Percentiles rank a stretch among this genome's conserved stretches.
Evolutionary conservation across 2,329 filamentous ascomycete species (phyloP).

Genomic region (Aciculosporium take): DNA sequence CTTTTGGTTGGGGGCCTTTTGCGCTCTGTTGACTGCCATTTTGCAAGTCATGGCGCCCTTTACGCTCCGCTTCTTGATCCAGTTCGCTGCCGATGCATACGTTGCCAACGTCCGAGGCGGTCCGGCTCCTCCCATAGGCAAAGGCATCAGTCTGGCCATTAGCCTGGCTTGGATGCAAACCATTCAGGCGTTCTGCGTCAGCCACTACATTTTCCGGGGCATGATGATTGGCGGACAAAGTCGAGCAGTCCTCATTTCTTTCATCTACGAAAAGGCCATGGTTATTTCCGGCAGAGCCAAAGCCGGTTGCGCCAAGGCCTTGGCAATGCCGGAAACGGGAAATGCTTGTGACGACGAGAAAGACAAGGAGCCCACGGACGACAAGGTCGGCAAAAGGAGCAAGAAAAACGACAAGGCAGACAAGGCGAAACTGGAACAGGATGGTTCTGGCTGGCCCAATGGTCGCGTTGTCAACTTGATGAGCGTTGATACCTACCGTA

Average conservation of each 20-base stretch:
- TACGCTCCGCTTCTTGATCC: slow-evolving; percentile 71
- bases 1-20: slow-evolving; percentile 72
- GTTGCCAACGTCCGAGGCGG: slow-evolving; percentile 36
- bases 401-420: slow-evolving; percentile 22
- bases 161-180: slow-evolving; percentile 80
- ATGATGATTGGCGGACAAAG: slow-evolving; percentile 83
- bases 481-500: slow-evolving; percentile 86
- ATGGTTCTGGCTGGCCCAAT: slow-evolving; percentile 79
- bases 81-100: slow-evolving; percentile 71
- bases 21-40: slow-evolving; percentile 57
- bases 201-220: slow-evolving; percentile 84
- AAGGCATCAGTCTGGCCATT: slow-evolving; percentile 69
- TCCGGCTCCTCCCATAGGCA: slow-evolving; percentile 52
- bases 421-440: slow-evolving; percentile 28
- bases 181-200: slow-evolving; percentile 63
- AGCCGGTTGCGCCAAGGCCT: slow-evolving; percentile 50
- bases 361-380: slow-evolving; percentile 14
- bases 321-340: slow-evolving; percentile 20
- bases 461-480: slow-evolving; percentile 86
- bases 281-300: slow-evolving; percentile 75
- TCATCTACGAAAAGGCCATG: slow-evolving; percentile 90
- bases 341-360: slow-evolving; percentile 33
- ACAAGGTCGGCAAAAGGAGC: slow-evolving; percentile 24
- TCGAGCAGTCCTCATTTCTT: slow-evolving; percentile 65
- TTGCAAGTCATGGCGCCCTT: slow-evolving; percentile 76